Conservation (phyloP, 306 rosid genomes). For the Vachellia collinsii region DNA sequence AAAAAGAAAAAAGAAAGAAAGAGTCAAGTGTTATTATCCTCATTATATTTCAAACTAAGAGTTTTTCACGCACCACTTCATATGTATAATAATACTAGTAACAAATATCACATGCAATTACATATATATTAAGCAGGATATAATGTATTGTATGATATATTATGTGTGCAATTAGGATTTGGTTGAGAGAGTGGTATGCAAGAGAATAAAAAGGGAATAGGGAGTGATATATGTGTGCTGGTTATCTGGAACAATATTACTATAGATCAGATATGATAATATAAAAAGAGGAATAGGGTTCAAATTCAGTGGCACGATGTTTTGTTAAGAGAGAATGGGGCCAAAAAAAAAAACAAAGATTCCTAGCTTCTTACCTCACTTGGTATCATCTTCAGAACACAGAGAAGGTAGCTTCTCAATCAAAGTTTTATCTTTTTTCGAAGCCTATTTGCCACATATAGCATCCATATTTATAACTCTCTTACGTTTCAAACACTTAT, state of each 20-base stretch:
- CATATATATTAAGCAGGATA: not conserved
- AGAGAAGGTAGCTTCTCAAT: not conserved
- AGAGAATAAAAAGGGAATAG: not conserved
- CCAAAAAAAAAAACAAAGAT: not conserved
- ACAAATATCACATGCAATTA: no score
- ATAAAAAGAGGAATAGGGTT: not conserved
- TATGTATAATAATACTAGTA: not conserved
- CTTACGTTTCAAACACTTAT: not conserved
- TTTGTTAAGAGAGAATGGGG: not conserved
- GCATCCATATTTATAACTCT: not conserved
- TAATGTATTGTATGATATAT: not conserved
- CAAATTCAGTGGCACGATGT: slow-evolving; percentile 15
- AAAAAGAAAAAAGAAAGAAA: no score
- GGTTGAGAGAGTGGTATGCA: not conserved
- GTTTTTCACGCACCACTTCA: not conserved
- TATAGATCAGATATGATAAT: not conserved
- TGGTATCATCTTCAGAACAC: not conserved
- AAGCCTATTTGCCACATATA: slow-evolving; percentile 11
- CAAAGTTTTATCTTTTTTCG: not conserved
- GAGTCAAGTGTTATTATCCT: not conserved
- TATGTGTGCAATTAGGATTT: not conserved
- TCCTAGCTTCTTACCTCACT: not conserved
- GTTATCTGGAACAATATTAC: not conserved
- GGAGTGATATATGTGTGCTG: not conserved
- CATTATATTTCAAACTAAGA: not conserved